phyloP scores from a whole-genome alignment of 768 basidiomycete genomes.

The Serendipita sp. region DNA sequence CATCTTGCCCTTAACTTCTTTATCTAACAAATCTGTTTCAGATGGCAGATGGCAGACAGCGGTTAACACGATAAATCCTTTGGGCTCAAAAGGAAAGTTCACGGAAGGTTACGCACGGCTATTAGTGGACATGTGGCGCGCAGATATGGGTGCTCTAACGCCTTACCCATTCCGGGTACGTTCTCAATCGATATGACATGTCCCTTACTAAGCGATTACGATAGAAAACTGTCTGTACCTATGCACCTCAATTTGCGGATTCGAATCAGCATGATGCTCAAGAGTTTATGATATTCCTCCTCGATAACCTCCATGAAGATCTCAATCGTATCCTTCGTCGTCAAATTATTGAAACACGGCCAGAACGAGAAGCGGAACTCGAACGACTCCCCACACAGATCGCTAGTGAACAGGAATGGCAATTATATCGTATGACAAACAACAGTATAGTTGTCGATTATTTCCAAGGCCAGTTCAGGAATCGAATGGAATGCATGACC shows the following conservation, averaged over 20 bases:
- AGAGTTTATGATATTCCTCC: constrained; percentile 85
- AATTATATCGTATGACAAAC: constrained; percentile 72
- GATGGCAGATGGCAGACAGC: constrained; percentile 70
- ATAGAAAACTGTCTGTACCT: constrained; percentile 42
- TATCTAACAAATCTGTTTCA: constrained; percentile 15
- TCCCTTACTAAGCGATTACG: constrained; percentile 15
- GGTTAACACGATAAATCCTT: constrained; percentile 68
- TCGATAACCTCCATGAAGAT: constrained; percentile 86
- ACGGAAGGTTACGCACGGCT: constrained; percentile 71
- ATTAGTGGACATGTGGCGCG: constrained; percentile 75
- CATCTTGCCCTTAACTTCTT: not conserved
- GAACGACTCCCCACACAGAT: constrained; percentile 76
- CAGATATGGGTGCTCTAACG: constrained; percentile 65
- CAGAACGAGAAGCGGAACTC: constrained; percentile 74
- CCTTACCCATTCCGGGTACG: constrained; percentile 75
- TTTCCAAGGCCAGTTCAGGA: constrained; percentile 95
- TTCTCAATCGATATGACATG: constrained; percentile 5
- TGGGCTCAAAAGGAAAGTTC: constrained; percentile 77
- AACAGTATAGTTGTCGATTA: constrained; percentile 91
- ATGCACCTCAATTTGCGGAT: constrained; percentile 61
- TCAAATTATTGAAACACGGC: constrained; percentile 38
- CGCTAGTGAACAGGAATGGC: constrained; percentile 88
- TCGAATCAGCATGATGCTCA: constrained; percentile 94
- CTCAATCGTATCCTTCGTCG: constrained; percentile 69
- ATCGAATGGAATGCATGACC: constrained; percentile 73